These are phyloP conservation scores for Populus davidiana DNA, from an alignment of 345 rosid genomes.

Conservation along the genomic window DNA sequence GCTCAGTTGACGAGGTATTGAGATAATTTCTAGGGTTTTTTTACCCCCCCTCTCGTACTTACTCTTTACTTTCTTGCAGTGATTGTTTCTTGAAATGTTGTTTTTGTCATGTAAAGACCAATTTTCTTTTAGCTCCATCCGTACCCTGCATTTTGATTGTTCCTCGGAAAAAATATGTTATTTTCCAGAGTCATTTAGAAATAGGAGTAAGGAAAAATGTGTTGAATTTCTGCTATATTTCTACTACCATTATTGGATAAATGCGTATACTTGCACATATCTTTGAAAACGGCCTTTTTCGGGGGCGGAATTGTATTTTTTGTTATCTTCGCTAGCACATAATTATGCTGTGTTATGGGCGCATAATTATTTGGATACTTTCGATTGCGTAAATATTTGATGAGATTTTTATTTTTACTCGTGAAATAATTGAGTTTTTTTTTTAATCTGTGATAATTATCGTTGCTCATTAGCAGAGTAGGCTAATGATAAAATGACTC, in stretches of 20 bases:
- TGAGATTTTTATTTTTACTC: background rate
- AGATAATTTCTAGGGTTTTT: background rate
- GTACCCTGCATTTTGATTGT: background rate
- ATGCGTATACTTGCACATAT: background rate
- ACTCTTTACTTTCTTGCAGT: background rate
- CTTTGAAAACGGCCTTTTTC: background rate
- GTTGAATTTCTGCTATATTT: background rate
- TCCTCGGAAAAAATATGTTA: background rate
- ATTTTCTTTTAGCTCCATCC: background rate
- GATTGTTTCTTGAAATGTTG: background rate
- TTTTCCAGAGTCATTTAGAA: background rate
- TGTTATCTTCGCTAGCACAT: background rate
- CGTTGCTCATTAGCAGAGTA: conserved; percentile 18
- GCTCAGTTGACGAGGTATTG: background rate
- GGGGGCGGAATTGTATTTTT: background rate
- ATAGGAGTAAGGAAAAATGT: background rate
- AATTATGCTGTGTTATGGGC: too few species aligned
- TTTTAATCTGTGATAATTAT: background rate
- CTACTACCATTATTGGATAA: too few species aligned
- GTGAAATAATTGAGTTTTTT: background rate
- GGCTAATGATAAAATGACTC: conserved; percentile 54
- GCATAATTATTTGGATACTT: too few species aligned
- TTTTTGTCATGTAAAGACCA: background rate
- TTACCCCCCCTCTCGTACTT: background rate
- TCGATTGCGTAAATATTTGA: background rate